Percentiles rank a stretch among this genome's conserved stretches.
phyloP scores from a whole-genome alignment of 495 filamentous ascomycete species.

The Thermothielavioides terrestris region DNA sequence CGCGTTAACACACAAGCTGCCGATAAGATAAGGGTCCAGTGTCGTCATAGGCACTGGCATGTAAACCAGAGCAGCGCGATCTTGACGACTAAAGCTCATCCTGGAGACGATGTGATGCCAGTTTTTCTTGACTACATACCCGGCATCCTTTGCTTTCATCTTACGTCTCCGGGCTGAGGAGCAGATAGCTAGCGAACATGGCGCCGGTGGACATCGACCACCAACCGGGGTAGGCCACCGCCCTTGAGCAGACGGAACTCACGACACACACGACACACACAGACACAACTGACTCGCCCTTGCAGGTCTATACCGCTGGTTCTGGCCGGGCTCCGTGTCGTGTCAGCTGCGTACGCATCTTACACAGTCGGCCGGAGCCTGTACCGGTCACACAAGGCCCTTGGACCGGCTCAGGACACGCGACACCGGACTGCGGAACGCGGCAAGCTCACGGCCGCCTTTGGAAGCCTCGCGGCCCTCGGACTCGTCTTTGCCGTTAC shows the following conservation, averaged over 20 bases:
- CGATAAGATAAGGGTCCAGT: too few relatives aligned
- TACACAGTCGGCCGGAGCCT: conserved; percentile 31
- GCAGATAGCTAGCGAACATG: conserved; percentile 14
- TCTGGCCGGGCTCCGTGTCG: conserved; percentile 27
- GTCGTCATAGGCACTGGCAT: too few relatives aligned
- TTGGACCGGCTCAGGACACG: conserved; percentile 39
- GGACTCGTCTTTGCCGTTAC: conserved; percentile 31
- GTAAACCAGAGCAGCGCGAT: too few relatives aligned
- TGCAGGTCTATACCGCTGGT: conserved; percentile 33
- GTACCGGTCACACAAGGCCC: conserved; percentile 35
- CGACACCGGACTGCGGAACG: conserved; percentile 37
- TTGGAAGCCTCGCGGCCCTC: conserved; percentile 33
- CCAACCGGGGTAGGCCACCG: conserved; percentile 20
- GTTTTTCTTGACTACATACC: too few relatives aligned
- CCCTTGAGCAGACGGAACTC: not conserved
- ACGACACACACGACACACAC: too few relatives aligned
- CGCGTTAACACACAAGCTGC: too few relatives aligned
- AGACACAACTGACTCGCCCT: not conserved
- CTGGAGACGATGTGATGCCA: too few relatives aligned
- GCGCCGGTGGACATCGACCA: conserved; percentile 26
- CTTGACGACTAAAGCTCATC: too few relatives aligned
- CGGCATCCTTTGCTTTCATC: not conserved
- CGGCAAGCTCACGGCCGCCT: conserved; percentile 31
- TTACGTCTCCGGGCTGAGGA: not conserved
- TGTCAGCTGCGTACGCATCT: conserved; percentile 29